These are phyloP conservation scores for Solanum aculeatissimum DNA, from an alignment of 305 asterid species.

Conservation along the genomic window DNA sequence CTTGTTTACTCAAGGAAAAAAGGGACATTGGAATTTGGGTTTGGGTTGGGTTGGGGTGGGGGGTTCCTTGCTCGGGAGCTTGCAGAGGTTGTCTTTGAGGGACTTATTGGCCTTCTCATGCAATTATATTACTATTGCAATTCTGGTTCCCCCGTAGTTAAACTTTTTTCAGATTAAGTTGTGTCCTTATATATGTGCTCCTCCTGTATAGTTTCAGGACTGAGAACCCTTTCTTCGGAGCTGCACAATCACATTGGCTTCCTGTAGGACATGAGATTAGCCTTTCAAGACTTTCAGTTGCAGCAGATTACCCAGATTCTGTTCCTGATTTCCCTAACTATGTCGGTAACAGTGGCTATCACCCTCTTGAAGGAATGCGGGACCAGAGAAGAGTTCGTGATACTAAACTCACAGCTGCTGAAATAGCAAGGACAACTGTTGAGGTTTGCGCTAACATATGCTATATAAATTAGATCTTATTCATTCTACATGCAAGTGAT, in stretches of 20 bases:
- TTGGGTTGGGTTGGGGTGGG: not conserved
- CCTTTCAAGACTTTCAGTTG: conserved; percentile 52
- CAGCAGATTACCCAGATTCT: conserved; percentile 80
- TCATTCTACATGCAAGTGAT: not conserved
- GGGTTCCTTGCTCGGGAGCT: not conserved
- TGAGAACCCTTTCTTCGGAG: conserved; percentile 43
- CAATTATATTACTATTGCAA: not conserved
- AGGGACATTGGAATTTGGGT: not conserved
- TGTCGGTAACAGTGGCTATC: conserved; percentile 42
- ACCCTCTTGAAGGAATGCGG: conserved; percentile 73
- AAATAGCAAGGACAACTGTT: conserved; percentile 66
- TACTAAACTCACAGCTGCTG: conserved; percentile 51
- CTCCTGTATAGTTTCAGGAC: conserved; percentile 37
- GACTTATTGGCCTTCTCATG: not conserved
- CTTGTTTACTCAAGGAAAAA: not conserved
- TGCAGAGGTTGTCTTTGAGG: not conserved
- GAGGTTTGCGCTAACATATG: conserved; percentile 37
- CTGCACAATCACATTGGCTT: conserved; percentile 26
- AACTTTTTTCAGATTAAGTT: not conserved
- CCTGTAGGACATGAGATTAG: conserved; percentile 30
- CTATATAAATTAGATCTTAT: conserved; percentile 7
- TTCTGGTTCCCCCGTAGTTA: not conserved
- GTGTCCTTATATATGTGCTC: not conserved
- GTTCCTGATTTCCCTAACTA: conserved; percentile 56
- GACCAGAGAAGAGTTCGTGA: conserved; percentile 35